A percentile compares a stretch with the other conserved stretches of the same genome.
phyloP scores from a whole-genome alignment of 192 early-diverging fungal genomes.

The Coemansia sp. region DNA sequence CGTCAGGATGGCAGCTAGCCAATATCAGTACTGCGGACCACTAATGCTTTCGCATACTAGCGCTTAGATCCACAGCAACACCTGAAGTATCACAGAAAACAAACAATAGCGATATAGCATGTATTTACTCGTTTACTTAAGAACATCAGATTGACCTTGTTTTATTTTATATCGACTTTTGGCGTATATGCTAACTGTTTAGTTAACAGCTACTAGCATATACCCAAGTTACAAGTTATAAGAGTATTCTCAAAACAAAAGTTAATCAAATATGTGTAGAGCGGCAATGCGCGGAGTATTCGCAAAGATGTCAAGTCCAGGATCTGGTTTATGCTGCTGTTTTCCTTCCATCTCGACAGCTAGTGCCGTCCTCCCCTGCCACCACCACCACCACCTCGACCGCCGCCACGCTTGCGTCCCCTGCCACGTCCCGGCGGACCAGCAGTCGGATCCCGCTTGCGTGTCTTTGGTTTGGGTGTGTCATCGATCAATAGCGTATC shows the following conservation, averaged over 20 bases:
- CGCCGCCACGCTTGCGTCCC: constrained; percentile 68
- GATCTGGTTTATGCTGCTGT: neutral
- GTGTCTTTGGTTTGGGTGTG: constrained; percentile 88
- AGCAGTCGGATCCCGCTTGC: constrained; percentile 66
- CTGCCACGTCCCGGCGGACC: constrained; percentile 63
- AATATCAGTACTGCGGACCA: neutral
- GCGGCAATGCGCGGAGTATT: neutral
- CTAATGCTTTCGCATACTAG: neutral
- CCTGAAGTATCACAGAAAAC: neutral
- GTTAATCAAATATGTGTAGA: neutral
- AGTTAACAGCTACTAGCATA: no score
- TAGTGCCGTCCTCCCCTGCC: constrained; percentile 52
- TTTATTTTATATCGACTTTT: no score
- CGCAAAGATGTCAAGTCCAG: neutral
- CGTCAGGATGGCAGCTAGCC: constrained; percentile 23
- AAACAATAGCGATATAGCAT: neutral
- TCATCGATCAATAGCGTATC: constrained; percentile 97
- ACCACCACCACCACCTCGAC: constrained; percentile 64
- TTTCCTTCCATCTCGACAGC: neutral
- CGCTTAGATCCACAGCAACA: neutral
- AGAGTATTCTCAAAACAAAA: neutral
- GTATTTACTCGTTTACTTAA: neutral
- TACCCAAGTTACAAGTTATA: no score
- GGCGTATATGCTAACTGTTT: no score
- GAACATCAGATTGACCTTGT: no score